Conservation (phyloP, 148 eudicot genomes). For the Silene latifolia region DNA sequence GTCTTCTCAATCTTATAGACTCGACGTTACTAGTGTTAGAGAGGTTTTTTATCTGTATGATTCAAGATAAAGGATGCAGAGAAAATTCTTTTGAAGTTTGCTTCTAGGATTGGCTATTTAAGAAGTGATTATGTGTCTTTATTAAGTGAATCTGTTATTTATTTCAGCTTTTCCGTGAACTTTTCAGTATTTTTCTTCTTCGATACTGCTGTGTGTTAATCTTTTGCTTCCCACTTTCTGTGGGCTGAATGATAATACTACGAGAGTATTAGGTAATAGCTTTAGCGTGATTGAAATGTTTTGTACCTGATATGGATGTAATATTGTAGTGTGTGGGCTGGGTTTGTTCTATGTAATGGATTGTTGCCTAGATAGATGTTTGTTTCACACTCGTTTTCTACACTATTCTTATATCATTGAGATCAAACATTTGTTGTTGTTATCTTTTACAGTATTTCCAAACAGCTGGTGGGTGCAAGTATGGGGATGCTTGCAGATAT, state of each 20-base stretch:
- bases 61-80: neutral
- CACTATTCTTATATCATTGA: neutral
- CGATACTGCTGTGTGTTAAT: neutral
- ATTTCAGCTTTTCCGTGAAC: neutral
- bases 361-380: neutral
- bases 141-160: too few relatives aligned
- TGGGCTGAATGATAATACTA: neutral
- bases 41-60: neutral
- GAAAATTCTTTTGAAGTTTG: neutral
- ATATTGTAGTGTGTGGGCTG: neutral
- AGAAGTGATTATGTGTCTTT: too few relatives aligned
- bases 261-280: neutral
- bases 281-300: neutral
- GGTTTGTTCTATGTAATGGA: neutral
- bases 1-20: neutral
- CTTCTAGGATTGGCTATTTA: too few relatives aligned
- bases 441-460: conserved; percentile 44
- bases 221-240: neutral
- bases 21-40: neutral
- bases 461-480: conserved; percentile 63
- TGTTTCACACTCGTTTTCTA: neutral
- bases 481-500: conserved; percentile 62
- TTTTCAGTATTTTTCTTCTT: neutral
- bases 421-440: conserved; percentile 11
- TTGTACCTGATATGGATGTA: neutral